phyloP scores from a whole-genome alignment of 768 basidiomycete genomes.

The Xerocomellus dryophilus region DNA sequence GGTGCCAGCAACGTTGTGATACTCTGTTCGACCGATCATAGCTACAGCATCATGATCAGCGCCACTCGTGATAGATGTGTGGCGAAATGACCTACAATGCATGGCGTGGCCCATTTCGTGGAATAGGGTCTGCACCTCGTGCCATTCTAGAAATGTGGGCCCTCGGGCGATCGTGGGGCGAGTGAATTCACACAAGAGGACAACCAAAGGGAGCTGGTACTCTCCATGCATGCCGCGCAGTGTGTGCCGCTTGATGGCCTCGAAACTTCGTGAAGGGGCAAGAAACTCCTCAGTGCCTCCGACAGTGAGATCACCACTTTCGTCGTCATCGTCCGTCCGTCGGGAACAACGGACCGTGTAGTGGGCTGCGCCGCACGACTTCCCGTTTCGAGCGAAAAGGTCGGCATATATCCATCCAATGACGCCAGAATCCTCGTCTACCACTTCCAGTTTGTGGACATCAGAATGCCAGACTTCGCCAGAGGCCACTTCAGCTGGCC shows the following conservation, averaged over 20 bases:
- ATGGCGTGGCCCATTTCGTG: slow-evolving; percentile 99
- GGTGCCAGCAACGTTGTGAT: slow-evolving; percentile 96
- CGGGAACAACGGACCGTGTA: slow-evolving; percentile 96
- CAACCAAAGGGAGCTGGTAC: slow-evolving; percentile 89
- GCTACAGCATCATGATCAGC: slow-evolving; percentile 46
- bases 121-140: slow-evolving; percentile 90
- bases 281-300: slow-evolving; percentile 41
- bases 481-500: slow-evolving; percentile 59
- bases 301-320: slow-evolving; percentile 52
- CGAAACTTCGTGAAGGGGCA: slow-evolving; percentile 57
- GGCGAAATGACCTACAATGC: slow-evolving; percentile 74
- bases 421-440: slow-evolving; percentile 82
- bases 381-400: slow-evolving; percentile 79
- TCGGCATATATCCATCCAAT: slow-evolving; percentile 97
- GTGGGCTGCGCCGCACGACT: slow-evolving; percentile 90
- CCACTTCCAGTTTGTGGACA: slow-evolving; percentile 88
- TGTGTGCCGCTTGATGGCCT: slow-evolving; percentile 55
- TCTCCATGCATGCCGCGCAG: slow-evolving; percentile 63
- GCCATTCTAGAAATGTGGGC: slow-evolving; percentile 81
- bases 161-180: slow-evolving; percentile 57
- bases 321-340: slow-evolving; percentile 89
- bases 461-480: slow-evolving; percentile 90
- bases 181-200: slow-evolving; percentile 84
- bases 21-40: slow-evolving; percentile 96
- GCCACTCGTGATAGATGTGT: background rate